These are phyloP conservation scores for Allantophomopsis cytisporea DNA, from an alignment of 2,329 filamentous ascomycete species.

Conservation along the genomic window DNA sequence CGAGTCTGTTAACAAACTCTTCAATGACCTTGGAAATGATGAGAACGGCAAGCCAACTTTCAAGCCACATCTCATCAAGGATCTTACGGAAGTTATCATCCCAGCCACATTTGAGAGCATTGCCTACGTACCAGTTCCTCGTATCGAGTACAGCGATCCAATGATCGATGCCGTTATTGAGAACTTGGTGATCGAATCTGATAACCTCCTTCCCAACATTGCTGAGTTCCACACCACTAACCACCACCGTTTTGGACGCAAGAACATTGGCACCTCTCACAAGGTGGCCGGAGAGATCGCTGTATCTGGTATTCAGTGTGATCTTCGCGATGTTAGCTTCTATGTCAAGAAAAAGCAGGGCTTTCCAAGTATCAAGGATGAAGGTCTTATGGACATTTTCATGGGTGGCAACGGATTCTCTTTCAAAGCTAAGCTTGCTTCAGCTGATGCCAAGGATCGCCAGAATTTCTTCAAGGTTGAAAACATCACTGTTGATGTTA, in stretches of 20 bases:
- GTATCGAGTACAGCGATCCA: slow-evolving; percentile 82
- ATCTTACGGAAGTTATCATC: slow-evolving; percentile 75
- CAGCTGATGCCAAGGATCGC: slow-evolving; percentile 58
- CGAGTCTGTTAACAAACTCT: slow-evolving; percentile 66
- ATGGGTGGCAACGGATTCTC: slow-evolving; percentile 78
- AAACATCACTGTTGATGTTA: slow-evolving; percentile 71
- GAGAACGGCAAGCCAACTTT: slow-evolving; percentile 72
- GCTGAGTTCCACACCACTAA: slow-evolving; percentile 84
- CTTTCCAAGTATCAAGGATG: slow-evolving; percentile 79
- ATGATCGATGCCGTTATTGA: slow-evolving; percentile 82
- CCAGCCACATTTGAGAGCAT: slow-evolving; percentile 72
- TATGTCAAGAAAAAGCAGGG: slow-evolving; percentile 92
- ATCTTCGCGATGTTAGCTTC: slow-evolving; percentile 82
- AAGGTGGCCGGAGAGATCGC: slow-evolving; percentile 73
- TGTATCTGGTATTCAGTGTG: slow-evolving; percentile 83
- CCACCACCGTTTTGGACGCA: slow-evolving; percentile 90
- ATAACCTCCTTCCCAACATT: slow-evolving; percentile 92
- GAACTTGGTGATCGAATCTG: slow-evolving; percentile 88
- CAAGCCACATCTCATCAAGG: slow-evolving; percentile 87
- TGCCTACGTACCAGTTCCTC: slow-evolving; percentile 82
- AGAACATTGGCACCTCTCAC: slow-evolving; percentile 67
- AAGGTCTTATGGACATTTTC: slow-evolving; percentile 77
- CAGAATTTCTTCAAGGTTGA: slow-evolving; percentile 92
- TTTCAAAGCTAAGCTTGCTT: slow-evolving; percentile 84
- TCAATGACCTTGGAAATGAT: slow-evolving; percentile 81